phyloP scores from a whole-genome alignment of 2,329 filamentous ascomycete genomes.

The Botrytis fabae region DNA sequence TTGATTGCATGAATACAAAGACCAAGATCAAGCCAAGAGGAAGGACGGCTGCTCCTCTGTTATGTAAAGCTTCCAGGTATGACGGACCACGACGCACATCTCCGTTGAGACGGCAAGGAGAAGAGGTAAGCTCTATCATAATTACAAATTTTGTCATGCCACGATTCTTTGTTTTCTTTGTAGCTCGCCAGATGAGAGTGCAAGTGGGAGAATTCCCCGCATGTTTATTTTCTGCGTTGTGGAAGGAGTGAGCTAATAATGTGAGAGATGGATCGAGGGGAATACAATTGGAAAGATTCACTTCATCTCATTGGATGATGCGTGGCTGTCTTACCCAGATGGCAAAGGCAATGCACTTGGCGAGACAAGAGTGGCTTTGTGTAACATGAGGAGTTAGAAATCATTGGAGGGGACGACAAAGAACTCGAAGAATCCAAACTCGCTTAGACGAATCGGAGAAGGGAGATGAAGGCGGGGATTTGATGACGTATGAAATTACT shows the following conservation, averaged over 20 bases:
- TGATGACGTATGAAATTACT: constrained; percentile 5
- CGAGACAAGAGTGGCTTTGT: constrained; percentile 1
- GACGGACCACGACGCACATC: background rate
- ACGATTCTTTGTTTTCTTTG: constrained; percentile 15
- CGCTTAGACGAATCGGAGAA: constrained; percentile 10
- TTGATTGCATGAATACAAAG: constrained; percentile 19
- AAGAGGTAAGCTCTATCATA: background rate
- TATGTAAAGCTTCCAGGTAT: constrained; percentile 10
- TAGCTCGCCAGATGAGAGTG: background rate
- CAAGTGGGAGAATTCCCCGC: background rate
- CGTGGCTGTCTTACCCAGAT: background rate
- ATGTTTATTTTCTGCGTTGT: background rate
- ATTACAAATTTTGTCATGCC: background rate
- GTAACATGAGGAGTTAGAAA: background rate
- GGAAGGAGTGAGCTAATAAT: background rate
- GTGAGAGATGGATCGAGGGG: background rate
- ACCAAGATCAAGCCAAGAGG: constrained; percentile 12
- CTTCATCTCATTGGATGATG: background rate
- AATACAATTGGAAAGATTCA: background rate
- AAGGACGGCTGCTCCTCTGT: constrained; percentile 8
- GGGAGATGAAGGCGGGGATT: background rate
- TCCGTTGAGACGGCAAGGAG: background rate
- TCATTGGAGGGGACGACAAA: constrained; percentile 11
- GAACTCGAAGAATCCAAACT: background rate
- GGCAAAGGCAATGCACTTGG: constrained; percentile 12